phyloP scores from a whole-genome alignment of 2,329 filamentous ascomycete genomes.

The Aspergillus amoenus region DNA sequence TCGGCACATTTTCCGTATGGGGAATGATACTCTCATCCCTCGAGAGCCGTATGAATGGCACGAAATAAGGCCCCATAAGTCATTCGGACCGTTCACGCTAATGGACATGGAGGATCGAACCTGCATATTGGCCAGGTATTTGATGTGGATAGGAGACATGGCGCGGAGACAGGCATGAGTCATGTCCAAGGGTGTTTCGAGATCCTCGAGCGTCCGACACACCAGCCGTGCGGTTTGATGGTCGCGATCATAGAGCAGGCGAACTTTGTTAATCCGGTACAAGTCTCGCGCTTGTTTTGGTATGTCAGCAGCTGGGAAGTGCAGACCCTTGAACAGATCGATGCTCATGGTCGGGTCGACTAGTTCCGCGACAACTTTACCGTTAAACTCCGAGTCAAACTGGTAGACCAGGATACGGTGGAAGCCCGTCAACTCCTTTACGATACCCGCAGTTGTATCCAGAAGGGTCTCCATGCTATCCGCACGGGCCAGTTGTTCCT shows the following conservation, averaged over 20 bases:
- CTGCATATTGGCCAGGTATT: constrained; percentile 84
- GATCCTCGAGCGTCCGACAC: constrained; percentile 68
- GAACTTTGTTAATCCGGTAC: constrained; percentile 87
- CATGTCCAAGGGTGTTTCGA: constrained; percentile 71
- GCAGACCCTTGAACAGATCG: constrained; percentile 81
- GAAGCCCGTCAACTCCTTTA: constrained; percentile 87
- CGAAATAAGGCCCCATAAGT: constrained; percentile 84
- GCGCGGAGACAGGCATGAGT: constrained; percentile 82
- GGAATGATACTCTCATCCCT: constrained; percentile 89
- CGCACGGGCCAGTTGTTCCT: constrained; percentile 71
- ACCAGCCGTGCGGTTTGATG: constrained; percentile 77
- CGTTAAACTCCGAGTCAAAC: constrained; percentile 80
- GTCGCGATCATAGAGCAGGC: constrained; percentile 82
- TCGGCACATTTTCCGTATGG: constrained; percentile 88
- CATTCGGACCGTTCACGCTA: constrained; percentile 80
- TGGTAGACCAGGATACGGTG: constrained; percentile 93
- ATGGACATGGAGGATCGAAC: constrained; percentile 95
- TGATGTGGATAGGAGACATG: constrained; percentile 80
- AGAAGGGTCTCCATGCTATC: constrained; percentile 70
- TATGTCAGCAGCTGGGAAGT: constrained; percentile 87
- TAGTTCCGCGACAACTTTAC: constrained; percentile 81
- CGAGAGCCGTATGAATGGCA: constrained; percentile 80
- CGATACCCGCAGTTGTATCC: constrained; percentile 78
- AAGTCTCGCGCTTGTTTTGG: constrained; percentile 83
- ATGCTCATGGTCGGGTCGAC: constrained; percentile 77